These are phyloP conservation scores for Boletus rufocinnamomeus DNA, from an alignment of 768 basidiomycete species.

Conservation along the genomic window DNA sequence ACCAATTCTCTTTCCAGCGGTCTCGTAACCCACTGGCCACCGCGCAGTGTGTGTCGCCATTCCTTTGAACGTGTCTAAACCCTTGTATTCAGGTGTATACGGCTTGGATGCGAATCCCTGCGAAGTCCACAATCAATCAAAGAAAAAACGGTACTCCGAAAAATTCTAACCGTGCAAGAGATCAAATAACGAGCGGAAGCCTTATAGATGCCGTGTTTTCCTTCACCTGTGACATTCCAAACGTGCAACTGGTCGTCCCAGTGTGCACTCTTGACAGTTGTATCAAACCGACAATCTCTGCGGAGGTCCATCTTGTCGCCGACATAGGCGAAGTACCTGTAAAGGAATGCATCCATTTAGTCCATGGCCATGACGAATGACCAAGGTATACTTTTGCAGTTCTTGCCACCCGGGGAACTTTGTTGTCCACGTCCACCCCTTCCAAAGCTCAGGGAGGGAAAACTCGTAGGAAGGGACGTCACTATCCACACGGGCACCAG, in stretches of 20 bases:
- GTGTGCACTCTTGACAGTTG: constrained; percentile 10
- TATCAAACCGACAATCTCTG: constrained; percentile 15
- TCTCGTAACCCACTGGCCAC: constrained; percentile 11
- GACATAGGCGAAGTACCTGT: constrained; percentile 14
- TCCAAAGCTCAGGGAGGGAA: constrained; percentile 15
- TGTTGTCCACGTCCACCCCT: constrained; percentile 15
- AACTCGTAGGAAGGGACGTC: constrained; percentile 13
- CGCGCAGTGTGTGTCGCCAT: background rate
- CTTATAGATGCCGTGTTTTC: constrained; percentile 5
- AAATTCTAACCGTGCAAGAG: constrained; percentile 5
- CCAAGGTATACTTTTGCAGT: background rate
- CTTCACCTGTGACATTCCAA: constrained; percentile 8
- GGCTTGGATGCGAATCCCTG: constrained; percentile 14
- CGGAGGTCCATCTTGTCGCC: constrained; percentile 12
- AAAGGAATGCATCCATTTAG: background rate
- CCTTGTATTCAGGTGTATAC: constrained; percentile 5
- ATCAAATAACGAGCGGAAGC: constrained; percentile 9
- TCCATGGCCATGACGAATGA: background rate
- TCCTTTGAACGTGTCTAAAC: constrained; percentile 10
- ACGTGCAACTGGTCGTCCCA: constrained; percentile 12
- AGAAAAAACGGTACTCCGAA: background rate
- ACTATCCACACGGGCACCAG: constrained; percentile 15
- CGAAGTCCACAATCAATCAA: background rate
- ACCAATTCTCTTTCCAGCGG: constrained; percentile 12
- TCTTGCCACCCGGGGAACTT: constrained; percentile 14